A percentile compares a stretch with the other conserved stretches of the same genome.
These are phyloP conservation scores for Zopfia rhizophila DNA, from an alignment of 2,329 filamentous ascomycete genomes.

Conservation along the genomic window DNA sequence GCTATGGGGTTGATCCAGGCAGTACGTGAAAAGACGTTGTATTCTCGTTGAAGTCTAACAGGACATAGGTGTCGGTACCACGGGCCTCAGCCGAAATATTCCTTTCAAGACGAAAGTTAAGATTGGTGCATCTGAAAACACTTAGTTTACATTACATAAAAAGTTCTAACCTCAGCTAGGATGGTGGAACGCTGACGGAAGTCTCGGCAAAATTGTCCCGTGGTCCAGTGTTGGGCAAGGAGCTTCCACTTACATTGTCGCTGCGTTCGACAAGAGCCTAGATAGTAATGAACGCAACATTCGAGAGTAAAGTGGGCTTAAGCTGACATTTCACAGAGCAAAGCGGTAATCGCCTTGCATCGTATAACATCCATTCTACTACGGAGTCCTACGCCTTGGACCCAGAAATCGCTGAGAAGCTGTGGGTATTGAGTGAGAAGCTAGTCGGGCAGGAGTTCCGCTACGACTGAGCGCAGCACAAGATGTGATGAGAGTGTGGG, in stretches of 20 bases:
- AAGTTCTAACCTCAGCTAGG: constrained; percentile 1
- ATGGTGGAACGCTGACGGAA: constrained; percentile 9
- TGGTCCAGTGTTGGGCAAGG: constrained; percentile 1
- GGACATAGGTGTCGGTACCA: not conserved
- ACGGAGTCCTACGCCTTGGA: constrained; percentile 3
- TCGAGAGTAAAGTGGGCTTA: constrained; percentile 4
- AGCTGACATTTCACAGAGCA: not conserved
- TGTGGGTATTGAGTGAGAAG: constrained; percentile 27
- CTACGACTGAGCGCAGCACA: too few relatives aligned
- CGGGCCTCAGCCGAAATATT: not conserved
- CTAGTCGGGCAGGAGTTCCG: constrained; percentile 23
- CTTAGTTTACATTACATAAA: not conserved
- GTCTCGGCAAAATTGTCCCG: not conserved
- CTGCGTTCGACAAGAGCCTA: too few relatives aligned
- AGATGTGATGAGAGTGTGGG: too few relatives aligned
- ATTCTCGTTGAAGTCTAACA: not conserved
- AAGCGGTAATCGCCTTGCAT: constrained; percentile 14
- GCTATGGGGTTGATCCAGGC: constrained; percentile 2
- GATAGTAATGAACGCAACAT: too few relatives aligned
- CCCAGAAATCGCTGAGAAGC: constrained; percentile 18
- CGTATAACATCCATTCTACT: not conserved
- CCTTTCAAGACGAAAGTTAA: constrained; percentile 4
- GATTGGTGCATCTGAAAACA: not conserved
- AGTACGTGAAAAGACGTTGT: too few relatives aligned
- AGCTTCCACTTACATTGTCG: too few relatives aligned